Conservation (phyloP, 202 grass and related monocot genomes). For the Saccharum hybrid region DNA sequence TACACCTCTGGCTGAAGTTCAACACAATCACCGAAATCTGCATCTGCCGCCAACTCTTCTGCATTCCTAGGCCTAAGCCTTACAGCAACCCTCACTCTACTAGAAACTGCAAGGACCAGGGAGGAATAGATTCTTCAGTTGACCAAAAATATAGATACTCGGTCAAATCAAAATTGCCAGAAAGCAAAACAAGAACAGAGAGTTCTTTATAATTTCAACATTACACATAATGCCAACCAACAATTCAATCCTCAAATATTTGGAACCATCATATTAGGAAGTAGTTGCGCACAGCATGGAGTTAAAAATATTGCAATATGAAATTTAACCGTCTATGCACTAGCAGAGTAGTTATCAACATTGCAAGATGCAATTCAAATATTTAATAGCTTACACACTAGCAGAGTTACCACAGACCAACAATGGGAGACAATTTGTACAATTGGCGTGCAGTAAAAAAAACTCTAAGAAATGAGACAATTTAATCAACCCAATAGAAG, state of each 20-base stretch:
- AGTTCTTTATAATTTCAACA: conserved; percentile 9
- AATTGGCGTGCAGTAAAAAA: too few species aligned
- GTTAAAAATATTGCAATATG: neutral
- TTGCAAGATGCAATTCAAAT: neutral
- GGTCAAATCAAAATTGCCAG: neutral
- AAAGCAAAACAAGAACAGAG: conserved; percentile 5
- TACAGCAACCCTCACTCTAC: conserved; percentile 96
- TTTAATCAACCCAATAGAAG: neutral
- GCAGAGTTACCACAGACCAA: neutral
- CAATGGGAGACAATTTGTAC: conserved; percentile 8
- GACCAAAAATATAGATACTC: neutral
- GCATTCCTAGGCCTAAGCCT: conserved; percentile 92
- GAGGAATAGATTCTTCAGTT: conserved; percentile 26
- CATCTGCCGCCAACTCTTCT: conserved; percentile 85
- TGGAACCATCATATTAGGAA: conserved; percentile 10
- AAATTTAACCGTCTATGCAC: neutral
- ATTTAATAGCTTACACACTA: neutral
- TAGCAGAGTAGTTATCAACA: neutral
- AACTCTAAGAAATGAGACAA: neutral
- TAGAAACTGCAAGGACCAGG: conserved; percentile 66
- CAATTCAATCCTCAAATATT: conserved; percentile 15
- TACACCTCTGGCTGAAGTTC: conserved; percentile 96
- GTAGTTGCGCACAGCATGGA: neutral
- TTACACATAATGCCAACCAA: neutral
- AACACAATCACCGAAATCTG: conserved; percentile 98